Conservation (phyloP, 805 yeast genomes). For the Scheffersomyces stipitis region DNA sequence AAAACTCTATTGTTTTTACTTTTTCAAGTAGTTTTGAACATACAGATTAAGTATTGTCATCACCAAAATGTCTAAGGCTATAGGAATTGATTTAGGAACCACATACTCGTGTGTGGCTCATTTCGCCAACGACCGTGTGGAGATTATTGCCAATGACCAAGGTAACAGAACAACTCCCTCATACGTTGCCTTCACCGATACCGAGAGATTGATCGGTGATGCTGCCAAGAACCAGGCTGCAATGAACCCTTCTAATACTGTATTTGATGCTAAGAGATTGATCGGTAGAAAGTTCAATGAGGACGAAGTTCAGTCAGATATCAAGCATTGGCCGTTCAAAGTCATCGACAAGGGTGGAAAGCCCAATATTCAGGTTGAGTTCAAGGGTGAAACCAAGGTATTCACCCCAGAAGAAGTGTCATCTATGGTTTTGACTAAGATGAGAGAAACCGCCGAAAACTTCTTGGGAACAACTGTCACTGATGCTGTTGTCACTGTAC, state of each 20-base stretch:
- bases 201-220: constrained; percentile 94
- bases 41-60: too few species aligned
- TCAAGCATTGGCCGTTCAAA: constrained; percentile 88
- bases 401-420: constrained; percentile 95
- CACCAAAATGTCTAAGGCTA: constrained; percentile 36
- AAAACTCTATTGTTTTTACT: too few species aligned
- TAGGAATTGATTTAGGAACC: constrained; percentile 96
- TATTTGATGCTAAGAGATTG: constrained; percentile 93
- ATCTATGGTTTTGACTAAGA: constrained; percentile 86
- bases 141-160: constrained; percentile 94
- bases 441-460: constrained; percentile 93
- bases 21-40: too few species aligned
- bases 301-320: constrained; percentile 72
- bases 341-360: constrained; percentile 76
- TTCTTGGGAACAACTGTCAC: constrained; percentile 80
- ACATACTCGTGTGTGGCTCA: constrained; percentile 95
- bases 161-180: constrained; percentile 99
- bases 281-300: constrained; percentile 82
- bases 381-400: constrained; percentile 79
- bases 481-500: constrained; percentile 46
- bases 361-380: constrained; percentile 85
- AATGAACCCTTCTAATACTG: constrained; percentile 90
- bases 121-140: constrained; percentile 74
- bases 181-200: constrained; percentile 92
- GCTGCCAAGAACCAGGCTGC: constrained; percentile 99